Evolutionary conservation across 768 basidiomycete genomes (phyloP), one percentile per base, ranked within the genome.

Genomic region (Lactarius pseudohatsudake): DNA sequence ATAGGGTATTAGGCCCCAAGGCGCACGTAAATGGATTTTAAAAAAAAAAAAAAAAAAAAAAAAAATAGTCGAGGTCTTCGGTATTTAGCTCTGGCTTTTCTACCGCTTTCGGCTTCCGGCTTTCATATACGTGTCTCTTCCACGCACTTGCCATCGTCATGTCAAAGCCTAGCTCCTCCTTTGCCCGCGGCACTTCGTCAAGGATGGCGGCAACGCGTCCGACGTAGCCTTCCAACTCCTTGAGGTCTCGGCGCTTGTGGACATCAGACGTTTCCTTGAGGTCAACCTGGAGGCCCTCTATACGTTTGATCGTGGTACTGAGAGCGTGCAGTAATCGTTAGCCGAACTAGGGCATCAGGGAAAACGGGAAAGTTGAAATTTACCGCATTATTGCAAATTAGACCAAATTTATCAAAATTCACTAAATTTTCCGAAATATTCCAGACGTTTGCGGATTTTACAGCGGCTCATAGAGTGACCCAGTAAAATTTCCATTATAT

Each of bases 51-150:
- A n/a, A n/a, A n/a, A n/a, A n/a, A n/a, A n/a, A n/a, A n/a, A n/a
- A n/a, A n/a, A n/a, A n/a, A n/a, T n/a, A n/a, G n/a, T n/a, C n/a
- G n/a, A n/a, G n/a, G 36, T 66, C 65, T 15, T 58, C 61, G 2
- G 57, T 59, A 38, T 66, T 66, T 57, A 66, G 40, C 57, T 36
- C 57, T n/a, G 65, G 65, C 28, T 62, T 66, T 47, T 57, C 61
- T 36, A 53, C 61, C 34, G 53, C 61, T 53, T 62, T 66, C 22
- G 47, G 57, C 18, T 66, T 66, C 26, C 40, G 38, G 22, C 5
- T 6, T n/a, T 66, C 57, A 7, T 56, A 28, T 32, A 61, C 50
- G 22, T 66, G 18, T 54, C n/a, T 54, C 57, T 8, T 62, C 65
- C 65, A 66, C 16, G 57, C 32, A 20, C 38, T 34, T 7, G 57